Evolutionary conservation across 2,329 filamentous ascomycete species (phyloP), one percentile per base, ranked within the genome.

Genomic region (Fusarium verrucosum): DNA sequence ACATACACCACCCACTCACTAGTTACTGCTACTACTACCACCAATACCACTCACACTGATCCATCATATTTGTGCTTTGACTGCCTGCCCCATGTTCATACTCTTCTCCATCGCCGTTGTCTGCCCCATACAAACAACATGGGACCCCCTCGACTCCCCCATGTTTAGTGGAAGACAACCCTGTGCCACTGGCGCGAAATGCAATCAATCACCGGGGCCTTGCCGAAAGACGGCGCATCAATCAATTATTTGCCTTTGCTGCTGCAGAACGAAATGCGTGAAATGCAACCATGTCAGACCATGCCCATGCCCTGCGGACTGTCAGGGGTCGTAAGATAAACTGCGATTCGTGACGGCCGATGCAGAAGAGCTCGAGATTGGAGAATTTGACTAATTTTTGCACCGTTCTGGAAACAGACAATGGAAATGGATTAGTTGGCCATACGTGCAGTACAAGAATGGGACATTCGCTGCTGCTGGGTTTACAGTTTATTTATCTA

Each of bases 241-340:
- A 40, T 47, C 44, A 47, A 41, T 47, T 41, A 33, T 41, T 40
- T 26, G 30, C 30, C 33, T 40, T 30, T 32, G 32, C 20, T 22
- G 14, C 35, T 23, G 30, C 17, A 42, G 16, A 41, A 26, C 36
- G 16, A 52, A 56, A 64, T 54, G 58, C 36, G 40, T 45, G 30
- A 62, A 57, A 66, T 70, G 61, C 64, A 71, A 70, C 68, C 70
- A 68, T 70, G 70, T 71, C 70, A 68, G 70, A 70, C 61, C 57
- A 72, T 62, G 66, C 44, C 45, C 33, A 40, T 41, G 38, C 33
- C 33, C 33, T 40, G 32, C 17, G 20, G 22, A 23, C 17, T 58
- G 57, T 36, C 69, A 45, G 62, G 70, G 70, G 64, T 70, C 64
- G 64, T 70, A 54, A 62, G 66, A 65, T 64, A 56, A 58, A 43